phyloP scores from a whole-genome alignment of 2,329 filamentous ascomycete genomes.

The Ascochyta koolunga region DNA sequence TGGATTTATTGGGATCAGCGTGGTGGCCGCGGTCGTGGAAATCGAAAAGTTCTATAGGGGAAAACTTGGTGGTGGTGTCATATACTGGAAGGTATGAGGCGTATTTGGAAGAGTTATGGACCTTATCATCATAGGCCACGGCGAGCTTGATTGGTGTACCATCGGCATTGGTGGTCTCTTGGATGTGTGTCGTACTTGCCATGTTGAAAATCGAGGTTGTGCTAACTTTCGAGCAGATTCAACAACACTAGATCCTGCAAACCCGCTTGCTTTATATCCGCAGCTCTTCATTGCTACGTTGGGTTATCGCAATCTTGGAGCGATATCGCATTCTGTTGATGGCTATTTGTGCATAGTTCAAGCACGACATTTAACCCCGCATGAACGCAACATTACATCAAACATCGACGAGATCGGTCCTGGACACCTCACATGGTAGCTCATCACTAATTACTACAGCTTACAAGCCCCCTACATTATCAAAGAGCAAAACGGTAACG shows the following conservation, averaged over 20 bases:
- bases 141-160: conserved; percentile 29
- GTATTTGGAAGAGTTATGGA: conserved; percentile 42
- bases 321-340: conserved; percentile 1
- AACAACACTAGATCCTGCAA: too few relatives aligned
- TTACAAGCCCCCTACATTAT: too few relatives aligned
- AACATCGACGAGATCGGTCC: conserved; percentile 41
- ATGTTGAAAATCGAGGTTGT: conserved; percentile 1
- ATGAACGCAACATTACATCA: conserved; percentile 27
- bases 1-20: conserved; percentile 52
- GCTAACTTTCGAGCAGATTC: not conserved
- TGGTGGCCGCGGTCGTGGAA: conserved; percentile 50
- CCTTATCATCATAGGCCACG: conserved; percentile 29
- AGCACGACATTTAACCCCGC: conserved; percentile 38
- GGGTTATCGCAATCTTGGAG: not conserved
- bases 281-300: too few relatives aligned
- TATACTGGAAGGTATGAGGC: conserved; percentile 44
- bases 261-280: too few relatives aligned
- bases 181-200: conserved; percentile 20
- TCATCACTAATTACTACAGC: too few relatives aligned
- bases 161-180: conserved; percentile 26
- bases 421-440: not conserved
- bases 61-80: conserved; percentile 47
- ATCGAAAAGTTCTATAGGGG: conserved; percentile 50
- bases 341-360: not conserved
- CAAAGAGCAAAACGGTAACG: too few relatives aligned